Base-by-base conservation (phyloP, 169 alveolate species). In the Babesia sp. region DNA sequence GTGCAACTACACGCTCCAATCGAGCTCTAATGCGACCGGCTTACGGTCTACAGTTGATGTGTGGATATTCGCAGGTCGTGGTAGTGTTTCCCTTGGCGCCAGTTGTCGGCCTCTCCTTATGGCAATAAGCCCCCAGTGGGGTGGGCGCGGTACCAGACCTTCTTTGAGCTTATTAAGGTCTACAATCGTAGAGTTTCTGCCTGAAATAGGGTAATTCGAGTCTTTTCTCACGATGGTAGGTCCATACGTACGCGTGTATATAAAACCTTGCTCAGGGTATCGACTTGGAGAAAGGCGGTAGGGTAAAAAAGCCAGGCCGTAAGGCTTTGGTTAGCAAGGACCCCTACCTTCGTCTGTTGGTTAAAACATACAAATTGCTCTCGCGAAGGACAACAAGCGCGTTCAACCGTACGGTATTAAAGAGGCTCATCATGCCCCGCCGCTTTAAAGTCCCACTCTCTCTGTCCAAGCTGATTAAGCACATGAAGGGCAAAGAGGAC, bases 361-460 rank as follows among this genome's bases (percentile, higher is more conserved):
- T 90, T 28, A 90, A 90, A 34, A 37, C 72, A 46, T 95, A 93
- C 88, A 87, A 90, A 60, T 92, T 92, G 89, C 91, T 97, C 87
- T 94, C 98, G 18, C 94, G 99, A 68, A 94, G 99, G 72, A 95
- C 99, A 44, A 87, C 91, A 50, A 85, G 97, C 59, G 82, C 92
- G 59, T 97, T 96, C 95, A 95, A 95, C 93, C 90, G 86, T 83
- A 94, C 94, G 46, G 94, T 97, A 45, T 87, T 92, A 71, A 95
- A 93, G 90, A 93, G 99, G 45, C 90, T 97, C 58, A 86, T 93
- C 82, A 90, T 91, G 94, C 94, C 99, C 28, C 90, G 95, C 71
- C 90, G 97, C 44, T 91, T 91, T 82, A 93, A 94, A 86, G 94
- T 97, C 29, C 98, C 99, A 36, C 76, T 97, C 46, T 94, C 98